phyloP scores from a whole-genome alignment of 1,284 basidiomycete species.

The Cryptococcus wingfieldii region DNA sequence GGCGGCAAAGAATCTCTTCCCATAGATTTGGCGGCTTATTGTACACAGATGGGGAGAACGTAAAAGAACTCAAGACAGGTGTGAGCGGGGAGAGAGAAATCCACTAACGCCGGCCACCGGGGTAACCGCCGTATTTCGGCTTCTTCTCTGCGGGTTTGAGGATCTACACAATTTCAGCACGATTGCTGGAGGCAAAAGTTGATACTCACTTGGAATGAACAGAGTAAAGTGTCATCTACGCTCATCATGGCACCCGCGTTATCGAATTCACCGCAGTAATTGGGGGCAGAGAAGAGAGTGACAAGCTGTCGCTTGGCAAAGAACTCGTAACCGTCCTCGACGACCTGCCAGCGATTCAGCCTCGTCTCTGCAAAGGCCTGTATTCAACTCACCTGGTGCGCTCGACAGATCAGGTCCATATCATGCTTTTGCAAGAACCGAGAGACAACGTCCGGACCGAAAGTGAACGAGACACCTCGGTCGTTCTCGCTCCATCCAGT shows the following conservation, averaged over 20 bases:
- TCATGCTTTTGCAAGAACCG: slow-evolving; percentile 73
- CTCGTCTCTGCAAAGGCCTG: no score
- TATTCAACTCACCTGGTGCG: slow-evolving; percentile 55
- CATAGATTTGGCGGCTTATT: not conserved
- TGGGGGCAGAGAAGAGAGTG: slow-evolving; percentile 97
- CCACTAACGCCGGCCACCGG: slow-evolving; percentile 44
- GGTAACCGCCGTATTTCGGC: slow-evolving; percentile 48
- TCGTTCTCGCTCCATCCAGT: slow-evolving; percentile 99
- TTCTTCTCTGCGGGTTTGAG: slow-evolving; percentile 99
- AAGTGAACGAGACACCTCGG: slow-evolving; percentile 98
- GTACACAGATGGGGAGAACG: not conserved
- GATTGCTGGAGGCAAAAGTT: no score
- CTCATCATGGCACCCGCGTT: slow-evolving; percentile 89
- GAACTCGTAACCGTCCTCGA: slow-evolving; percentile 99
- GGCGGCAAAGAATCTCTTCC: not conserved
- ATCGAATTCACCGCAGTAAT: slow-evolving; percentile 49
- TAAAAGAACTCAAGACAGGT: slow-evolving; percentile 16
- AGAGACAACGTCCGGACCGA: slow-evolving; percentile 95
- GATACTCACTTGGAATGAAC: slow-evolving; percentile 79
- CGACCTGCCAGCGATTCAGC: slow-evolving; percentile 61
- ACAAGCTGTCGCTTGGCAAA: slow-evolving; percentile 99
- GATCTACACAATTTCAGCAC: slow-evolving; percentile 57
- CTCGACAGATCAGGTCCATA: slow-evolving; percentile 98
- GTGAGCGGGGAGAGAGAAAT: slow-evolving; percentile 3
- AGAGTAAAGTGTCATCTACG: slow-evolving; percentile 94